Percentiles rank a stretch among this genome's conserved stretches.
Conservation (phyloP, 495 filamentous ascomycete species). For the Penicillium lividum region DNA sequence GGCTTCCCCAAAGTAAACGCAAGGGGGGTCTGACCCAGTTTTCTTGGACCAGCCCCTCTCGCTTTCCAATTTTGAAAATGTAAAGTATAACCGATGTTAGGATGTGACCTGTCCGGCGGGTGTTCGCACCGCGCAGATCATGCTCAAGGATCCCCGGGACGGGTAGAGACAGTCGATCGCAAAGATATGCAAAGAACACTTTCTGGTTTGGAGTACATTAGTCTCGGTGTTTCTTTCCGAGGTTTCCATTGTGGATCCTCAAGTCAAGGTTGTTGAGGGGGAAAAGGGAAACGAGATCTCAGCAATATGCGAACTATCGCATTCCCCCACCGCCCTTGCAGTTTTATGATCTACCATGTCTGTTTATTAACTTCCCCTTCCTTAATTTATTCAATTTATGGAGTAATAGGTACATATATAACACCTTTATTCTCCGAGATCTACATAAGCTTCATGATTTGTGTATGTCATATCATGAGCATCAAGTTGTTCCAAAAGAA, state of each 20-base stretch:
- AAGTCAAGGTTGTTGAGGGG: not conserved
- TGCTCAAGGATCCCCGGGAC: conserved; percentile 19
- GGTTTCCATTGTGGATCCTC: not conserved
- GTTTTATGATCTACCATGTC: conserved; percentile 9
- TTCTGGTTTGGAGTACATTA: not conserved
- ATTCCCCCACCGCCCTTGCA: conserved; percentile 12
- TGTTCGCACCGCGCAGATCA: conserved; percentile 21
- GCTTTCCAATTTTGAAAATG: not conserved
- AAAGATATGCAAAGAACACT: not conserved
- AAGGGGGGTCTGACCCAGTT: conserved; percentile 17
- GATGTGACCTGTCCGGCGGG: conserved; percentile 29
- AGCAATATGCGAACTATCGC: not conserved
- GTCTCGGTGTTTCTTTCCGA: not conserved
- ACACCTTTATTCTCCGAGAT: not conserved
- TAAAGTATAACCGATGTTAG: conserved; percentile 17
- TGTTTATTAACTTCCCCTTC: not conserved
- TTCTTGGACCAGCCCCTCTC: conserved; percentile 5
- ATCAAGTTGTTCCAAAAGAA: not conserved
- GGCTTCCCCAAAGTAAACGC: not conserved
- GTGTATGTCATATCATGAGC: not conserved
- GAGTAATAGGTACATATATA: not conserved
- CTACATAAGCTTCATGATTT: not conserved
- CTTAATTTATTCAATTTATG: not conserved
- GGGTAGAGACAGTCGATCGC: conserved; percentile 25
- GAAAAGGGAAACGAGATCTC: not conserved